Conservation (phyloP, 495 filamentous ascomycete genomes). For the Aspergillus steynii region DNA sequence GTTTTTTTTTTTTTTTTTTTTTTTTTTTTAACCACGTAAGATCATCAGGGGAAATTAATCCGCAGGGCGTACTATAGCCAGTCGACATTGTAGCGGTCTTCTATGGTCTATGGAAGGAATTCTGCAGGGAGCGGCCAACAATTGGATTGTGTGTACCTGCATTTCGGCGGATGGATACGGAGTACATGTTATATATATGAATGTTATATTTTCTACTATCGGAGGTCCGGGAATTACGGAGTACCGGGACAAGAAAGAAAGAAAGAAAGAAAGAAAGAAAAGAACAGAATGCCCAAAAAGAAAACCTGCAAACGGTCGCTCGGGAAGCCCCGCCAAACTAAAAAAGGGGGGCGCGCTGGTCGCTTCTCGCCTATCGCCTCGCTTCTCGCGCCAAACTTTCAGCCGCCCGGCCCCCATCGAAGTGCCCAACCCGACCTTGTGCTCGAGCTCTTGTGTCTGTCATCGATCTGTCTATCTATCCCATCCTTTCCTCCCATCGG, state of each 20-base stretch:
- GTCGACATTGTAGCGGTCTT: too few species aligned
- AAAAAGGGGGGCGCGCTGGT: constrained; percentile 13
- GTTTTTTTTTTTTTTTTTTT: neutral
- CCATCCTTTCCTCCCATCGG: constrained; percentile 17
- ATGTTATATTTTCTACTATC: too few species aligned
- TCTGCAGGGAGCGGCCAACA: too few species aligned
- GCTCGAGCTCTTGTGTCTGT: constrained; percentile 25
- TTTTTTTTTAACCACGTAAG: neutral
- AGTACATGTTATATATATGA: too few species aligned
- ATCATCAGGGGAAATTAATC: neutral
- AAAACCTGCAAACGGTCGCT: constrained; percentile 8
- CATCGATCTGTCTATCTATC: constrained; percentile 20
- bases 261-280: too few species aligned
- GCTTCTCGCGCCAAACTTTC: constrained; percentile 41
- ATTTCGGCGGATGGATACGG: too few species aligned
- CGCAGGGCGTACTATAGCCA: too few species aligned
- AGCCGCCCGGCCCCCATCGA: constrained; percentile 28
- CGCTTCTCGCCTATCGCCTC: constrained; percentile 39
- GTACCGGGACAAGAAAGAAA: too few species aligned
- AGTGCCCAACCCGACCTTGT: constrained; percentile 21
- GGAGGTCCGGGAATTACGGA: too few species aligned
- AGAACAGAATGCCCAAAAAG: too few species aligned
- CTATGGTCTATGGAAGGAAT: too few species aligned
- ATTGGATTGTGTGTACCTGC: too few species aligned
- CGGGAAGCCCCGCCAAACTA: constrained; percentile 7